A percentile compares a stretch with the other conserved stretches of the same genome.
Conservation (phyloP, 176 grass and related monocot genomes). For the Triticum timopheevii region DNA sequence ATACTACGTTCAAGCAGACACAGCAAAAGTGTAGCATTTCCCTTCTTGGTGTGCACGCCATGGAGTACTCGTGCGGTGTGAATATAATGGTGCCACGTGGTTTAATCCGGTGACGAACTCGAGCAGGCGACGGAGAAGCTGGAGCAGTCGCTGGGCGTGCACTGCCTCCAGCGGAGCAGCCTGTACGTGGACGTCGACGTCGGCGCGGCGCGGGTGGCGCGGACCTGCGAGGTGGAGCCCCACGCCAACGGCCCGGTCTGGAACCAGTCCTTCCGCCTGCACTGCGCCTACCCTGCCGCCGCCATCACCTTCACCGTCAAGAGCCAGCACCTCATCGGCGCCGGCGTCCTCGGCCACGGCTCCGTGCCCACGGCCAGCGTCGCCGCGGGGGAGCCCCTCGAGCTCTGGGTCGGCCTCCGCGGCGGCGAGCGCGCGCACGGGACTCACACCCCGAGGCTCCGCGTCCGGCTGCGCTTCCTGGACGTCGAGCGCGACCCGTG, state of each 20-base stretch:
- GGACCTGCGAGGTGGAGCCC: conserved; percentile 68
- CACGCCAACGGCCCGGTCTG: conserved; percentile 53
- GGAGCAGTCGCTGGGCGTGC: conserved; percentile 43
- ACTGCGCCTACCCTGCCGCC: conserved; percentile 56
- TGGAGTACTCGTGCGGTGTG: neutral
- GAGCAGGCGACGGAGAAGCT: conserved; percentile 55
- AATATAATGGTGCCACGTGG: neutral
- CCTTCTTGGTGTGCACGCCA: neutral
- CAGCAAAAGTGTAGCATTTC: neutral
- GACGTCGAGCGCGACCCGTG: conserved; percentile 45
- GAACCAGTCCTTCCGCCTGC: conserved; percentile 88
- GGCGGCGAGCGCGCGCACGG: conserved; percentile 46
- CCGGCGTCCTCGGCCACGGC: conserved; percentile 48
- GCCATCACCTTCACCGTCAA: conserved; percentile 58
- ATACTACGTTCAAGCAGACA: neutral
- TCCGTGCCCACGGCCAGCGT: conserved; percentile 41
- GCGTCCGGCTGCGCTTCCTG: conserved; percentile 38
- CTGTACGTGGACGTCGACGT: conserved; percentile 74
- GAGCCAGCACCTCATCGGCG: conserved; percentile 57
- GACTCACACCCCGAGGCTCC: conserved; percentile 48
- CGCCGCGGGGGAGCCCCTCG: conserved; percentile 28
- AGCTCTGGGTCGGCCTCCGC: conserved; percentile 53
- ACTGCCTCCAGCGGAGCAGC: conserved; percentile 42
- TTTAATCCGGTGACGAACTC: neutral
- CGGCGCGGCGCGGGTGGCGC: conserved; percentile 63